Evolutionary conservation across 2,329 filamentous ascomycete genomes (phyloP).

Genomic region (Aspergillus tanneri): DNA sequence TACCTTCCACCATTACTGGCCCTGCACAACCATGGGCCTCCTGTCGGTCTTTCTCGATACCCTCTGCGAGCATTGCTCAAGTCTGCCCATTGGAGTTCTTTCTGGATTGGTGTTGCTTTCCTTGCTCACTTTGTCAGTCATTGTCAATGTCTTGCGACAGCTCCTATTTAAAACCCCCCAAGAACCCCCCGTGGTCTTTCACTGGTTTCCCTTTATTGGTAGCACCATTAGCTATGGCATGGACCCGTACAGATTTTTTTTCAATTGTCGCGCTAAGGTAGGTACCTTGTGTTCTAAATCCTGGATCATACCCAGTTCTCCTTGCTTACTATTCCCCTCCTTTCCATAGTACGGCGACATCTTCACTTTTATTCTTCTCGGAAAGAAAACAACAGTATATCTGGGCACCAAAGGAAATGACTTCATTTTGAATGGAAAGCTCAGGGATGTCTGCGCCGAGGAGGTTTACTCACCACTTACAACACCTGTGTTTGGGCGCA

Average conservation of each 20-base stretch:
- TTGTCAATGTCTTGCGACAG: slow-evolving; percentile 78
- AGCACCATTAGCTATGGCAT: slow-evolving; percentile 94
- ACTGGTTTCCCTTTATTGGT: slow-evolving; percentile 71
- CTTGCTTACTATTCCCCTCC: background rate
- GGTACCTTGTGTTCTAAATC: slow-evolving; percentile 17
- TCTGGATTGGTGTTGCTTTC: slow-evolving; percentile 45
- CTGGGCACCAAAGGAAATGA: slow-evolving; percentile 81
- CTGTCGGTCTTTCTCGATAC: slow-evolving; percentile 49
- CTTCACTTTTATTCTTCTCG: slow-evolving; percentile 84
- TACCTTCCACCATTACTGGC: background rate
- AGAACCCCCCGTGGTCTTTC: slow-evolving; percentile 68
- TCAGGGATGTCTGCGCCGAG: slow-evolving; percentile 85
- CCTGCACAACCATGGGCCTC: slow-evolving; percentile 48
- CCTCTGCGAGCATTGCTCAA: slow-evolving; percentile 48
- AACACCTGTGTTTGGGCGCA: slow-evolving; percentile 71
- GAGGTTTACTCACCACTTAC: slow-evolving; percentile 81
- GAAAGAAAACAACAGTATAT: slow-evolving; percentile 85
- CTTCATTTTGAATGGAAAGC: slow-evolving; percentile 87
- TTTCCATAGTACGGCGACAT: slow-evolving; percentile 72
- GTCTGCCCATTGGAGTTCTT: slow-evolving; percentile 48
- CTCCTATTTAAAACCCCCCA: slow-evolving; percentile 77
- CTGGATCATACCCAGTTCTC: background rate
- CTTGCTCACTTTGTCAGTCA: slow-evolving; percentile 58
- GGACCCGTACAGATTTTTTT: slow-evolving; percentile 67
- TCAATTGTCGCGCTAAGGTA: slow-evolving; percentile 70